Evolutionary conservation across 257 asterid species (phyloP).

Genomic region (Salvia rosmarinus): DNA sequence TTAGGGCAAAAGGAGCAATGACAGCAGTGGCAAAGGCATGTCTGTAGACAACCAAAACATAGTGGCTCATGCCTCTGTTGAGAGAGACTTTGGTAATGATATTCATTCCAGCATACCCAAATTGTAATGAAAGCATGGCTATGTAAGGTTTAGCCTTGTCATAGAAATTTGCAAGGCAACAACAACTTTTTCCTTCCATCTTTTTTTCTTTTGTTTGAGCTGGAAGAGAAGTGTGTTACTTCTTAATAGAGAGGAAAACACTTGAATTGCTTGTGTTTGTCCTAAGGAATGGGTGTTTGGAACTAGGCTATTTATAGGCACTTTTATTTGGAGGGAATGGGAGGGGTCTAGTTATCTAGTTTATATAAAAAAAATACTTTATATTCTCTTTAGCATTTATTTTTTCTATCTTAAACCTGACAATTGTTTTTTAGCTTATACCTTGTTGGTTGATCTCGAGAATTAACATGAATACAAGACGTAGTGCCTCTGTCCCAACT

Average conservation of each 20-base stretch:
- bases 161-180: slow-evolving; percentile 41
- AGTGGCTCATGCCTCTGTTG: slow-evolving; percentile 86
- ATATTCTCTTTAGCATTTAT: too few species aligned
- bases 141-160: slow-evolving; percentile 72
- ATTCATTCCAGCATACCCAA: slow-evolving; percentile 95
- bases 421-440: too few species aligned
- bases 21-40: slow-evolving; percentile 88
- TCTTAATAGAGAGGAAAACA: slow-evolving; percentile 53
- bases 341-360: too few species aligned
- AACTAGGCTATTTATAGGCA: slow-evolving; percentile 50
- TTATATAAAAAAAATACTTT: too few species aligned
- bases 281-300: slow-evolving; percentile 46
- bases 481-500: too few species aligned
- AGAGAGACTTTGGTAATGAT: slow-evolving; percentile 89
- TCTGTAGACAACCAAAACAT: slow-evolving; percentile 85
- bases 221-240: background rate
- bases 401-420: too few species aligned
- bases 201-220: background rate
- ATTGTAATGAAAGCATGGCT: slow-evolving; percentile 79
- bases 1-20: slow-evolving; percentile 80
- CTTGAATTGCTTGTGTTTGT: slow-evolving; percentile 53
- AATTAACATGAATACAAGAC: too few species aligned
- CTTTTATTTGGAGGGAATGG: background rate
- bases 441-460: too few species aligned
- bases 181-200: slow-evolving; percentile 59